A percentile compares a stretch with the other conserved stretches of the same genome.
Evolutionary conservation across 1,284 basidiomycete genomes (phyloP).

Genomic region (Trichosporon sp.): DNA sequence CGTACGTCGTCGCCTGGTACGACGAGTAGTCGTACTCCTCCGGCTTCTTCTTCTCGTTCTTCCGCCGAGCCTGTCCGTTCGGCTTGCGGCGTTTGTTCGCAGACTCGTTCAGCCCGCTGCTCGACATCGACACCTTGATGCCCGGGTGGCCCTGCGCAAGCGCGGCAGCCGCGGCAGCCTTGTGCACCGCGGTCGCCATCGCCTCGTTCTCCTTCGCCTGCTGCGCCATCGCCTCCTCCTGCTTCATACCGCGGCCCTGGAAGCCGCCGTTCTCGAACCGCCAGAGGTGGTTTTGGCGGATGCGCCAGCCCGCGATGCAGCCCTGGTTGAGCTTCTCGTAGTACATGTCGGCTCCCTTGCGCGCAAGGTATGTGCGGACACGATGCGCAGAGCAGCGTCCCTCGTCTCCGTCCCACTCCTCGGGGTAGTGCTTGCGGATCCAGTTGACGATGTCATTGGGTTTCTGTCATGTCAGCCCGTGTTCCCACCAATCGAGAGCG

Average conservation of each 20-base stretch:
- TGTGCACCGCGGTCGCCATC: constrained; percentile 39
- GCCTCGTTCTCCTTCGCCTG: constrained; percentile 42
- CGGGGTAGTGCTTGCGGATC: constrained; percentile 47
- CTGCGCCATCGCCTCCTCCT: constrained; percentile 44
- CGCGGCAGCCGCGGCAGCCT: constrained; percentile 44
- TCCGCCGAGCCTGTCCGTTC: constrained; percentile 22
- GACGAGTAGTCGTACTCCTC: constrained; percentile 17
- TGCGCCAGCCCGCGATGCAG: constrained; percentile 45
- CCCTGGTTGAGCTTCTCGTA: constrained; percentile 49
- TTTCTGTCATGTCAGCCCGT: constrained; percentile 33
- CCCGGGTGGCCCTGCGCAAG: constrained; percentile 45
- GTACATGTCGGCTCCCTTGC: constrained; percentile 50
- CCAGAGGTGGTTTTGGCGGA: constrained; percentile 47
- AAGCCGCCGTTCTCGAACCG: constrained; percentile 47
- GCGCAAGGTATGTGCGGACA: constrained; percentile 46
- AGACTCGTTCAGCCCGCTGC: constrained; percentile 7
- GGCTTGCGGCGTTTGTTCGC: constrained; percentile 22
- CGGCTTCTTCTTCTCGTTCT: constrained; percentile 19
- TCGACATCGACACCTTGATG: constrained; percentile 42
- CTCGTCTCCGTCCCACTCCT: constrained; percentile 49
- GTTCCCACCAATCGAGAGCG: neutral
- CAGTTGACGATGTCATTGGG: constrained; percentile 49
- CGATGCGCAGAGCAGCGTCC: constrained; percentile 47
- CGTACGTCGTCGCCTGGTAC: constrained; percentile 5
- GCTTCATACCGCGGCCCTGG: constrained; percentile 48